These are phyloP conservation scores for Fusarium nelsonii DNA, from an alignment of 2,329 filamentous ascomycete genomes.

Conservation along the genomic window DNA sequence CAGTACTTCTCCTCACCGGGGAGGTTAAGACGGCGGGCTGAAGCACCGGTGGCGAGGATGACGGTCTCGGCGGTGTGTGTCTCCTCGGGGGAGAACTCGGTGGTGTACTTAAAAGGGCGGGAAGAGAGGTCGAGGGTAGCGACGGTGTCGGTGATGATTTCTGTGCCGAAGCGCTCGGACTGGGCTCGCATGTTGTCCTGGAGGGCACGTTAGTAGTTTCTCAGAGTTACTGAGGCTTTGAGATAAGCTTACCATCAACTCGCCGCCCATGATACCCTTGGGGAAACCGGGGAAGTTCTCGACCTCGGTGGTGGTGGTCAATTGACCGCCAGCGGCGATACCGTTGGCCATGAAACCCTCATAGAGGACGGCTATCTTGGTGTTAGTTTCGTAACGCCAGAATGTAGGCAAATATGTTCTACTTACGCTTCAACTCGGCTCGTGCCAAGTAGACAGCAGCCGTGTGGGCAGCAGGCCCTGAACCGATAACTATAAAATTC, in stretches of 20 bases:
- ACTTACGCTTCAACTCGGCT: constrained; percentile 86
- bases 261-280: constrained; percentile 84
- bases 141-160: constrained; percentile 94
- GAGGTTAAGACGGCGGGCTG: constrained; percentile 84
- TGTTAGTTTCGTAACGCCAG: constrained; percentile 23
- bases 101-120: constrained; percentile 92
- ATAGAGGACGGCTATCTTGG: constrained; percentile 79
- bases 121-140: constrained; percentile 85
- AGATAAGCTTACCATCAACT: constrained; percentile 77
- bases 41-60: constrained; percentile 96
- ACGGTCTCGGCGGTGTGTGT: constrained; percentile 90
- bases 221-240: neutral
- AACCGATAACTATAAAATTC: constrained; percentile 76
- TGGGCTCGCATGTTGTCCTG: constrained; percentile 91
- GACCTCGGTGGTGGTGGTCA: constrained; percentile 97
- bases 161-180: constrained; percentile 90
- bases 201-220: constrained; percentile 19
- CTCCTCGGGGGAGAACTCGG: constrained; percentile 86
- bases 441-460: constrained; percentile 96
- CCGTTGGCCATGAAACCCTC: constrained; percentile 98
- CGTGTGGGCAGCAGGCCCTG: constrained; percentile 96
- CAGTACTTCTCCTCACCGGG: constrained; percentile 95
- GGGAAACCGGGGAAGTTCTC: constrained; percentile 99
- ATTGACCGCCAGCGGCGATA: constrained; percentile 93
- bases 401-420: neutral